Percentiles rank a stretch among this genome's conserved stretches.
Conservation (phyloP, 192 early-diverging fungal species). For the Gamsiella multidivaricata region DNA sequence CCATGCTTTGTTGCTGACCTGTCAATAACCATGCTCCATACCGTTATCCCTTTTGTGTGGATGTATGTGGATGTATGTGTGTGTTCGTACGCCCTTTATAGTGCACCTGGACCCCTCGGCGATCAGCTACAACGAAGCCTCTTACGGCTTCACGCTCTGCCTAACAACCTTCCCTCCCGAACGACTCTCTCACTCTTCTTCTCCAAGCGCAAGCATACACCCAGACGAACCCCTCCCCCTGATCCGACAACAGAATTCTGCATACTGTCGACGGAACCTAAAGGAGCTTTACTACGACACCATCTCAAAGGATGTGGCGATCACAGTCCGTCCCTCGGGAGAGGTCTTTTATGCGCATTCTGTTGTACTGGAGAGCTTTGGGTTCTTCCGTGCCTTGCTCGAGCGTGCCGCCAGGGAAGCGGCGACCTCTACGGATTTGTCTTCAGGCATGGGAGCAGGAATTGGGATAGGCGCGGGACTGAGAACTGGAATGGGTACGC, state of each 20-base stretch:
- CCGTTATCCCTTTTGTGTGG: no score
- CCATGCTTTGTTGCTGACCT: not conserved
- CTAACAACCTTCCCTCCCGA: conserved; percentile 15
- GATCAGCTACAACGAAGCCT: conserved; percentile 44
- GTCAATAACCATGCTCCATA: no score
- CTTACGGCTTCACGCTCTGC: conserved; percentile 41
- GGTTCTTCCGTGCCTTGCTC: conserved; percentile 21
- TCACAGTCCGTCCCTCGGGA: conserved; percentile 15
- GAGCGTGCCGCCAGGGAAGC: not conserved
- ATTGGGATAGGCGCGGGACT: no score
- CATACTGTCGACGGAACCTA: conserved; percentile 49
- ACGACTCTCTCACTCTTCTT: not conserved
- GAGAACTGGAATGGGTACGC: no score
- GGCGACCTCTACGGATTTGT: not conserved
- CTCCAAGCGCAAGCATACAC: not conserved
- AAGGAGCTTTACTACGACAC: conserved; percentile 46
- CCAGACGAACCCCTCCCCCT: conserved; percentile 30
- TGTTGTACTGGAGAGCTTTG: conserved; percentile 37
- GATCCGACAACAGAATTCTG: conserved; percentile 36
- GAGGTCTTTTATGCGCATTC: conserved; percentile 41
- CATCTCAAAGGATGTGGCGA: conserved; percentile 33
- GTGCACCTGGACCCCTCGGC: conserved; percentile 36
- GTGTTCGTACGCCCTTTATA: no score
- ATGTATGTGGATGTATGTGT: no score
- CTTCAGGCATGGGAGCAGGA: not conserved